These are phyloP conservation scores for Pseudocercospora fuligena DNA, from an alignment of 2,329 filamentous ascomycete species.

Conservation along the genomic window DNA sequence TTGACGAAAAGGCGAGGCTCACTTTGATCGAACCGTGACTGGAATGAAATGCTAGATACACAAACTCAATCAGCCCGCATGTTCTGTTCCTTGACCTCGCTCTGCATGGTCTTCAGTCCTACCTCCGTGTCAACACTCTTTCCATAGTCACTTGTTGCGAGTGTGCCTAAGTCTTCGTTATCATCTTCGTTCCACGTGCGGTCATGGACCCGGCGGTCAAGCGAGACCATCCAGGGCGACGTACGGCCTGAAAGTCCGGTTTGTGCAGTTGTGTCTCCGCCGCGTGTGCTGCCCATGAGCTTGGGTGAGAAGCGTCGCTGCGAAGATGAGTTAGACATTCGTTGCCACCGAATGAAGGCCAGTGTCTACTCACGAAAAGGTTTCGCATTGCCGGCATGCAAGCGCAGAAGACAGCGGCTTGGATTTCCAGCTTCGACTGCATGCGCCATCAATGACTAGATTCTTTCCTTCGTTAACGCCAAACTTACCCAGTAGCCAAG, in stretches of 20 bases:
- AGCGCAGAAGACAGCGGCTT: slow-evolving; percentile 21
- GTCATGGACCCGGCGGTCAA: slow-evolving; percentile 7
- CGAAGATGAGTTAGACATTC: neutral
- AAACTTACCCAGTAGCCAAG: slow-evolving; percentile 11
- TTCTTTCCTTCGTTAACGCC: neutral
- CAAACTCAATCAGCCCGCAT: neutral
- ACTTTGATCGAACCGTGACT: neutral
- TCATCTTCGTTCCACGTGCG: slow-evolving; percentile 9
- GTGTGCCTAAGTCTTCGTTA: slow-evolving; percentile 18
- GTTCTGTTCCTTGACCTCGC: neutral
- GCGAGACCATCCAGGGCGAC: slow-evolving; percentile 17
- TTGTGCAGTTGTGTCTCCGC: slow-evolving; percentile 11
- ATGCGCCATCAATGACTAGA: neutral
- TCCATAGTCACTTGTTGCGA: slow-evolving; percentile 15
- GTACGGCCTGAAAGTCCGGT: slow-evolving; percentile 20
- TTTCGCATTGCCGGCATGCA: slow-evolving; percentile 25
- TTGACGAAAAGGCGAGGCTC: neutral
- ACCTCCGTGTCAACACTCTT: slow-evolving; percentile 20
- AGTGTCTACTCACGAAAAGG: slow-evolving; percentile 9
- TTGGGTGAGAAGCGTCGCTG: slow-evolving; percentile 21
- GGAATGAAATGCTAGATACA: slow-evolving; percentile 7
- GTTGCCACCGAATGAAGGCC: neutral
- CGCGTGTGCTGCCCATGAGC: slow-evolving; percentile 17
- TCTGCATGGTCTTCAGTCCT: slow-evolving; percentile 5
- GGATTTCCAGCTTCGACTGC: slow-evolving; percentile 20